Conservation (phyloP, 2,329 filamentous ascomycete species). For the Cercospora sp. region DNA sequence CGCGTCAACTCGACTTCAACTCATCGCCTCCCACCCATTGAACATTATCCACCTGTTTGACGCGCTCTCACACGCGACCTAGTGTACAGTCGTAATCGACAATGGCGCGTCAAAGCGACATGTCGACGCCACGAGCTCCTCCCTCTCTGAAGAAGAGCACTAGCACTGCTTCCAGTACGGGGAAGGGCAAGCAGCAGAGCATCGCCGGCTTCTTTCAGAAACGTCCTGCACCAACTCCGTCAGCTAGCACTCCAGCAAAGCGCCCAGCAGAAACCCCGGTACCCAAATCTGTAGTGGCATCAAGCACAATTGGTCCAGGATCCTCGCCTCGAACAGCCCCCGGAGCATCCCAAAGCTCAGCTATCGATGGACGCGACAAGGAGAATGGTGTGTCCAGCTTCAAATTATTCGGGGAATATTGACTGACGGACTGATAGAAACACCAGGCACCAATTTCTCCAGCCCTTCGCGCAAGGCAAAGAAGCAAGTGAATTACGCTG, state of each 20-base stretch:
- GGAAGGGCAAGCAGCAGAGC: constrained; percentile 62
- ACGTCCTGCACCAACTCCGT: constrained; percentile 46
- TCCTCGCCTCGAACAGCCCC: constrained; percentile 27
- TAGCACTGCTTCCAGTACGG: constrained; percentile 40
- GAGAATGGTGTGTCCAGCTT: constrained; percentile 48
- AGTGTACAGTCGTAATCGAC: not conserved
- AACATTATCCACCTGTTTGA: not conserved
- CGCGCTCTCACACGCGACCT: not conserved
- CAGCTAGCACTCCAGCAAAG: constrained; percentile 43
- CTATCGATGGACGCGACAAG: constrained; percentile 52
- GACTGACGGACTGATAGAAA: constrained; percentile 48
- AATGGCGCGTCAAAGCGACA: constrained; percentile 21
- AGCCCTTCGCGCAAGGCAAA: constrained; percentile 77
- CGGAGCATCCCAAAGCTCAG: constrained; percentile 49
- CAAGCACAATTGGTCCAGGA: constrained; percentile 19
- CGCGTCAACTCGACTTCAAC: constrained; percentile 4
- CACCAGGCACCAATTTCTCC: constrained; percentile 52
- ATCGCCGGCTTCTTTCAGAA: constrained; percentile 80
- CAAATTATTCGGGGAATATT: constrained; percentile 32
- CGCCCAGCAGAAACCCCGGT: constrained; percentile 32
- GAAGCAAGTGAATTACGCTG: constrained; percentile 75
- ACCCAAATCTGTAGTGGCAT: constrained; percentile 14
- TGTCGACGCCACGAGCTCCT: constrained; percentile 18
- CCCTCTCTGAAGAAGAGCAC: constrained; percentile 46
- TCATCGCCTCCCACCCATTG: constrained; percentile 8